These are phyloP conservation scores for Podospora australis DNA, from an alignment of 495 filamentous ascomycete species.

Conservation along the genomic window DNA sequence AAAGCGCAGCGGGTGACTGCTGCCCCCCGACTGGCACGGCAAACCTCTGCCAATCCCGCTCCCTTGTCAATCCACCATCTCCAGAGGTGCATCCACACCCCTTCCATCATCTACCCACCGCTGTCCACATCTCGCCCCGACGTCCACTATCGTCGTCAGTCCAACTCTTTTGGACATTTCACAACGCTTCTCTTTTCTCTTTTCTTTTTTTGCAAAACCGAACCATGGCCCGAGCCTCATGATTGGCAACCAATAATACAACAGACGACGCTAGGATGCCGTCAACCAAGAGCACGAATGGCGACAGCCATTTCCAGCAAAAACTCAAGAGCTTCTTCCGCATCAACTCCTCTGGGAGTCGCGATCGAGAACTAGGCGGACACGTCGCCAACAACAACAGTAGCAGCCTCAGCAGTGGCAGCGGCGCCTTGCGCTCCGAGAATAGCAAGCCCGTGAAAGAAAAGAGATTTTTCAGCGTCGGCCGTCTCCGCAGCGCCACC, in stretches of 20 bases:
- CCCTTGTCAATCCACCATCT: constrained; percentile 2
- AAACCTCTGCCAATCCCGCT: constrained; percentile 2
- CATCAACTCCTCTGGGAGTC: constrained; percentile 58
- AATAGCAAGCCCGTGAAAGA: constrained; percentile 26
- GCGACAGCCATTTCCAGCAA: constrained; percentile 65
- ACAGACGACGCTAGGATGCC: constrained; percentile 26
- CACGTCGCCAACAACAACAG: constrained; percentile 30
- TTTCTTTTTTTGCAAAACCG: constrained; percentile 6
- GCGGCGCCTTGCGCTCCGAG: constrained; percentile 9
- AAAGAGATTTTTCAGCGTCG: constrained; percentile 74
- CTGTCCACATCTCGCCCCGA: constrained; percentile 4
- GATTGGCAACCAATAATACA: constrained; percentile 20
- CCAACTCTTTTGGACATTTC: no score
- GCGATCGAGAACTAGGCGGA: constrained; percentile 38
- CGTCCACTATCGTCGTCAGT: background rate
- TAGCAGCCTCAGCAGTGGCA: no score
- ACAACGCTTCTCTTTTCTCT: constrained; percentile 7
- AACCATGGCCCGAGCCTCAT: constrained; percentile 28
- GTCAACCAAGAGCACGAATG: constrained; percentile 36
- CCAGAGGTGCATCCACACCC: background rate
- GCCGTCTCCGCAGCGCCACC: constrained; percentile 72
- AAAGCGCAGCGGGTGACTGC: background rate
- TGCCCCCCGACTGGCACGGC: background rate
- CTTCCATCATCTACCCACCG: constrained; percentile 2
- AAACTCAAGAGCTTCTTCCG: constrained; percentile 97